Conservation (phyloP, 805 yeast genomes). For the Pichia rugopelliculosa region DNA sequence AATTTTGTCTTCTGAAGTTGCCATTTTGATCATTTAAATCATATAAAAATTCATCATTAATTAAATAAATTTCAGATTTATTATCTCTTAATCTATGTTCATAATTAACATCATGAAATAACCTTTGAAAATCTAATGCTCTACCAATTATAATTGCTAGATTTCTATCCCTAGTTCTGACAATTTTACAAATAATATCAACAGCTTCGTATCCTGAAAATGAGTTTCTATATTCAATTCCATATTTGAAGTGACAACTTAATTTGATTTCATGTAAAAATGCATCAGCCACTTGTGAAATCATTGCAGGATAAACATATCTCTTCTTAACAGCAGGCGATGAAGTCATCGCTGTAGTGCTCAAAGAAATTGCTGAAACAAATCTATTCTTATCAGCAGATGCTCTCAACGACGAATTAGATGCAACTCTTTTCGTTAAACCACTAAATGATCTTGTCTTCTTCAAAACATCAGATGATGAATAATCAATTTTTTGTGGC, state of each 20-base stretch:
- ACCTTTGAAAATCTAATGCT: constrained; percentile 87
- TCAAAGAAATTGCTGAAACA: constrained; percentile 20
- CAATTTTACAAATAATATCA: constrained; percentile 76
- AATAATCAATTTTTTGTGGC: constrained; percentile 39
- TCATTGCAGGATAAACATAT: constrained; percentile 78
- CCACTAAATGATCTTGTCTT: constrained; percentile 43
- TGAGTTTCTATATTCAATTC: constrained; percentile 84
- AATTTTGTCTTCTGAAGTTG: constrained; percentile 21
- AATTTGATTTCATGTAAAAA: constrained; percentile 64
- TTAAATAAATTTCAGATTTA: constrained; percentile 77
- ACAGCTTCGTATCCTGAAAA: constrained; percentile 94
- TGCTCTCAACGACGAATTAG: constrained; percentile 25
- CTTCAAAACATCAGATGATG: constrained; percentile 15
- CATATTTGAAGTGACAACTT: constrained; percentile 82
- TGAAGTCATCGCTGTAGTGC: constrained; percentile 39
- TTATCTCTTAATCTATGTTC: constrained; percentile 91
- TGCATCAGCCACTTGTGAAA: constrained; percentile 75
- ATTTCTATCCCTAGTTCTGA: constrained; percentile 85
- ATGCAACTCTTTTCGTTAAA: constrained; percentile 32
- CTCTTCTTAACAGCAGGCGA: constrained; percentile 27
- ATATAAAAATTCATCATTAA: constrained; percentile 45
- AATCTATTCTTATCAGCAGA: constrained; percentile 26
- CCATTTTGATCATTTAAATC: constrained; percentile 10
- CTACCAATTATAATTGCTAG: constrained; percentile 84
- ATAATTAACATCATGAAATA: constrained; percentile 92